Base-by-base conservation (phyloP, 139 green algal genomes). In the Chlamydomonas incerta region DNA sequence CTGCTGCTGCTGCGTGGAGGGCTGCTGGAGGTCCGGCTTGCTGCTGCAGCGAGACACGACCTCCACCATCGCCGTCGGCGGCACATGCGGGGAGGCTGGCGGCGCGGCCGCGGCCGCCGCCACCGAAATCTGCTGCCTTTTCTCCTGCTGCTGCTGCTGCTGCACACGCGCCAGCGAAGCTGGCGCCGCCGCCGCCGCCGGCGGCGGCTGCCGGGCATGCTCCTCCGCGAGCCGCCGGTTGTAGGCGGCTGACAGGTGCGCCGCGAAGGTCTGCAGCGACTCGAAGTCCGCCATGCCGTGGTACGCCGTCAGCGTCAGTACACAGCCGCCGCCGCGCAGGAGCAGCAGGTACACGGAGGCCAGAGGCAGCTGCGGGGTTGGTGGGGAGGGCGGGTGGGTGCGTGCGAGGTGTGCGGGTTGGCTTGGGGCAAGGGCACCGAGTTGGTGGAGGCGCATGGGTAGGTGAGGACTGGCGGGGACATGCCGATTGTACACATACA, bases 221-320 rank as follows among this genome's bases (percentile, higher is more conserved):
- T 50, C 21, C 69, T 10, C 26, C 18, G 13, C 29, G 34, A 82
- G 74, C 4, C 29, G 55, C 9, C 31, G 2, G 58, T 82, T 82
- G 74, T 71, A 82, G 31, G 74, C 74, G 1, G 57, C 34, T 5
- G 57, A 26, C 0, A 70, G 35, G 34, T 71, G 57, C 5, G 33
- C 52, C 0, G 67, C 74, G 23, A 82, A 70, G 74, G 35, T 55
- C 74, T 82, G 74, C 57, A 82, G 35, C 31, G 47, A 21, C 55
- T 70, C 57, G 35, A 82, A 82, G 57, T 82, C 74, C 20, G 35
- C 34, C 34, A 82, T 0, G 11, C 47, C 57, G 74, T 82, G 74
- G 35, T 33, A 71, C 20, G 57, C 34, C 8, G 34, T 37, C 2
- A 70, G 6, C 47, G 28, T 15, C 18, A 82, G 74, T 57, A 82